These are phyloP conservation scores for Pleurotus platypus DNA, from an alignment of 768 basidiomycete species.

Conservation along the genomic window DNA sequence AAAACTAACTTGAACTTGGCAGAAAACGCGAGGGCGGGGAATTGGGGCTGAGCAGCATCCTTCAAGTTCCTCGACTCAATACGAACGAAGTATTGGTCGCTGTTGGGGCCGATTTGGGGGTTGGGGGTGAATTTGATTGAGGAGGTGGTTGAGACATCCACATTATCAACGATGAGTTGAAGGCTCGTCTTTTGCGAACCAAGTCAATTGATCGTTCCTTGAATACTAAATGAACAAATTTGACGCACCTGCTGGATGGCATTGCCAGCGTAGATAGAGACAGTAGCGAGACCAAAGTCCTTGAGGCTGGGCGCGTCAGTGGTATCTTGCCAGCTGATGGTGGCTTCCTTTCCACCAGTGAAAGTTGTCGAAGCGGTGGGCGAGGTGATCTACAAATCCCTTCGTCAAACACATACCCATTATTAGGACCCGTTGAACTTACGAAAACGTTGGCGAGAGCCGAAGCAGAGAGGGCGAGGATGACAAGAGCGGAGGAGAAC, in stretches of 20 bases:
- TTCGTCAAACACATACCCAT: background rate
- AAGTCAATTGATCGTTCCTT: background rate
- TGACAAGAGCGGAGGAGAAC: constrained; percentile 45
- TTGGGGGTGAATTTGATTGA: constrained; percentile 51
- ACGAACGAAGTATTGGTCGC: constrained; percentile 70
- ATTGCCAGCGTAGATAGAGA: constrained; percentile 67
- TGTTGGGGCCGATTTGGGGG: constrained; percentile 50
- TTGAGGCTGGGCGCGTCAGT: constrained; percentile 41
- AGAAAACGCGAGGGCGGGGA: constrained; percentile 69
- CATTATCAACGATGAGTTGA: constrained; percentile 42
- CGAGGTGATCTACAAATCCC: constrained; percentile 44
- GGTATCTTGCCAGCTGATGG: constrained; percentile 60
- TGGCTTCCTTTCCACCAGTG: constrained; percentile 44
- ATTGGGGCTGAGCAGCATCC: constrained; percentile 49
- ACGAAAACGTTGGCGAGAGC: constrained; percentile 59
- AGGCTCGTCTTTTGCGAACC: constrained; percentile 41
- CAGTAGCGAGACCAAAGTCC: constrained; percentile 44
- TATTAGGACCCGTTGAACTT: background rate
- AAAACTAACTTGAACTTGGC: constrained; percentile 66
- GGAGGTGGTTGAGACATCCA: constrained; percentile 48
- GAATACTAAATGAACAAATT: background rate
- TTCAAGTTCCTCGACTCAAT: constrained; percentile 56
- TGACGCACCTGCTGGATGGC: constrained; percentile 52
- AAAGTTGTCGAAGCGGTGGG: constrained; percentile 46
- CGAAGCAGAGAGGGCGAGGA: constrained; percentile 50